Evolutionary conservation across 257 asterid species (phyloP), one percentile per base, ranked within the genome.

Genomic region (Fraxinus cuspidata): DNA sequence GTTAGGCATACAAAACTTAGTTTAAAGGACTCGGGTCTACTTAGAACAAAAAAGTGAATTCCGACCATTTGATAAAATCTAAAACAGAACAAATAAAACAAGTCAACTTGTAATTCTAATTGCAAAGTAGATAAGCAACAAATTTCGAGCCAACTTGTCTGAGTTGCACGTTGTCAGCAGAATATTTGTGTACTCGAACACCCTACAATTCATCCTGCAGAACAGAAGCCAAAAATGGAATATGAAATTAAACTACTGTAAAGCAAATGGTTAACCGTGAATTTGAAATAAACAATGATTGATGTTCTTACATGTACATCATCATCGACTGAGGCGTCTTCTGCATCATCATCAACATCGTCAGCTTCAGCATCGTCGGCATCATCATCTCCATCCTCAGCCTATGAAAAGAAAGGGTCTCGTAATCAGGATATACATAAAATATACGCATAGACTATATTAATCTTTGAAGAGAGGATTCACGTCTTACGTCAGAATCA

Each of bases 351-450:
- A 29, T 87, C 97, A 58, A 85, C 83, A 5, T 88, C 92, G 21
- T 82, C 80, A 32, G 72, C 78, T 65, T 72, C 90, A 10, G 77
- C 77, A 58, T 74, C 86, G 1, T 81, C 89, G 2, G 81, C 66
- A 3, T 73, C 83, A 58, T 86, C 90, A 2, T 82, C 92, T 3
- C 85, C 97, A 35, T 88, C 97, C 78, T 92, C 98, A 53, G 88
- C 95, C 98, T 94, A 91, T 19, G 16, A 53, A 85, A 47, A 10
- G 19, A 25, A 27, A 63, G 32, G 69, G 35, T 0, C 0, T 9
- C 7, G 9, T 5, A 18, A 56, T 56, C 65, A 56, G 65, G 28
- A 49, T 27, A 12, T 21, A 32, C 8, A 44, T 42, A 44, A 19
- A 19, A 16, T 27, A 42, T 25, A 19, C 3, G 4, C 13, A 15